Percentiles rank a stretch among this genome's conserved stretches.
Evolutionary conservation across 352 stramenopile species (phyloP).

Genomic region (Globisporangium splendens): DNA sequence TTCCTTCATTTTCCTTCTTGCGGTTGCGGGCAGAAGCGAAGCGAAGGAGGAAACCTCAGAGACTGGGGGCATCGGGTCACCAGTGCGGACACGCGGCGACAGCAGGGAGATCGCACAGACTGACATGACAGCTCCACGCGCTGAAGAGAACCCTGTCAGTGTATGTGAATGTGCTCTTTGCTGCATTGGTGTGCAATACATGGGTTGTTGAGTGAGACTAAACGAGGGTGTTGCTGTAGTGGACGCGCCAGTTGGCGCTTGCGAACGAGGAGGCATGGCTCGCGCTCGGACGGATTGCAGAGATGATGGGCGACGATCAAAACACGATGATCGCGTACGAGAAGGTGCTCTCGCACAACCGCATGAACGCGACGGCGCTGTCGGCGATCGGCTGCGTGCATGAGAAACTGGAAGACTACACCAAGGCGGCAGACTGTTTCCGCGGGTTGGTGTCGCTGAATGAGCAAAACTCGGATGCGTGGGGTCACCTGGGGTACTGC

Average conservation of each 20-base stretch:
- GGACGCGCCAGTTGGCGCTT: conserved; percentile 65
- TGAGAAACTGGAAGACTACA: conserved; percentile 86
- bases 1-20: conserved; percentile 2
- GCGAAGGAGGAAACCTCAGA: no score
- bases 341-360: conserved; percentile 87
- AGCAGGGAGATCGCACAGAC: not conserved
- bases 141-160: conserved; percentile 69
- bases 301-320: conserved; percentile 89
- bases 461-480: conserved; percentile 82
- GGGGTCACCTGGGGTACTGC: conserved; percentile 84
- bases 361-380: conserved; percentile 74
- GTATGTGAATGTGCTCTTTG: conserved; percentile 20
- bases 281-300: conserved; percentile 77
- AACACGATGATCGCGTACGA: conserved; percentile 88
- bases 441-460: conserved; percentile 77
- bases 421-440: conserved; percentile 83
- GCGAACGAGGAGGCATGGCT: conserved; percentile 85
- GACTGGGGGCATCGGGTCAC: no score
- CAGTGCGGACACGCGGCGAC: not conserved
- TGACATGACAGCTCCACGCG: conserved; percentile 70
- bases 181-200: not conserved
- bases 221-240: conserved; percentile 16
- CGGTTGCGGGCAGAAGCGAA: no score
- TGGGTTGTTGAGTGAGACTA: no score
- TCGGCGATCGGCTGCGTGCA: conserved; percentile 86